Percentiles rank a stretch among this genome's conserved stretches.
phyloP scores from a whole-genome alignment of 176 grass and related monocot species.

The Avena atlantica region DNA sequence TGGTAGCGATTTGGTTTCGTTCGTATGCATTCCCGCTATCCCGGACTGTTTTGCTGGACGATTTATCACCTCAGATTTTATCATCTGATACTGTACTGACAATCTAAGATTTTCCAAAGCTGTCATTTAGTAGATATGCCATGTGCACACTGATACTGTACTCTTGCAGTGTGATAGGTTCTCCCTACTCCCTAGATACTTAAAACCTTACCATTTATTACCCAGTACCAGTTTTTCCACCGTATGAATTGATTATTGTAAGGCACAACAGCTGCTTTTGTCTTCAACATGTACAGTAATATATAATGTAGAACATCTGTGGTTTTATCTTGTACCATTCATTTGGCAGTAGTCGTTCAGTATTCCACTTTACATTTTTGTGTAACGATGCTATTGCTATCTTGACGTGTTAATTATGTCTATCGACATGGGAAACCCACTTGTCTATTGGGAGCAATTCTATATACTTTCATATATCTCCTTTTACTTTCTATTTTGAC shows the following conservation, averaged over 20 bases:
- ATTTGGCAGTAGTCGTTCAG: not conserved
- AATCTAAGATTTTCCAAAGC: not conserved
- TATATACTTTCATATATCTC: slow-evolving; percentile 12
- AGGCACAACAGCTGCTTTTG: not conserved
- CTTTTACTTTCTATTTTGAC: not conserved
- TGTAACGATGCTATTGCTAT: not conserved
- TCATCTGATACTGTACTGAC: not conserved
- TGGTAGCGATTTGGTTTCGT: not conserved
- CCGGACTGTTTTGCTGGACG: not conserved
- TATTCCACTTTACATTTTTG: not conserved
- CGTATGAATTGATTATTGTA: slow-evolving; percentile 3
- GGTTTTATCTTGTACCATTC: not conserved
- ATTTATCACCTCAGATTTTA: slow-evolving; percentile 6
- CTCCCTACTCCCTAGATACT: not conserved
- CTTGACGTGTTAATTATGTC: not conserved
- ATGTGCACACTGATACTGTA: not conserved
- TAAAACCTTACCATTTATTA: not conserved
- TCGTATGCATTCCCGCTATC: not conserved
- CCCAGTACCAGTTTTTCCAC: slow-evolving; percentile 3
- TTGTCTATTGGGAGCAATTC: not conserved
- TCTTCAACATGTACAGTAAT: not conserved
- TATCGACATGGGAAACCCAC: not conserved
- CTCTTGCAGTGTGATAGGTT: not conserved
- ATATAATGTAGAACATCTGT: slow-evolving; percentile 4
- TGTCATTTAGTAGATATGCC: not conserved